Evolutionary conservation across 768 basidiomycete species (phyloP), one percentile per base, ranked within the genome.

Genomic region (Hygrocybe coccinea): DNA sequence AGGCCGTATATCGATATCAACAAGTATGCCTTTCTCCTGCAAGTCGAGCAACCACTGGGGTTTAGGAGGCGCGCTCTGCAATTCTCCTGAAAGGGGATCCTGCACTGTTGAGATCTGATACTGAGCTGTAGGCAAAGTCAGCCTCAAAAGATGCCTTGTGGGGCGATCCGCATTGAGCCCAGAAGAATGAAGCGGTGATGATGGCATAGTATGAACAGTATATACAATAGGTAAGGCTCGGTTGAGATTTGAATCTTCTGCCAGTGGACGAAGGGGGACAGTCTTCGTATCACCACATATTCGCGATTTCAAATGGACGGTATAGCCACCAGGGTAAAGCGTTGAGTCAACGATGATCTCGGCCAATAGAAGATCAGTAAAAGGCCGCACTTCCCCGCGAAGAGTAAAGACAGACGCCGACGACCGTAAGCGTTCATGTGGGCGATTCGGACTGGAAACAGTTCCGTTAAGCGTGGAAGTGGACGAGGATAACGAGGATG

Each of bases 291-390:
- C 59, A 59, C 52, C 63, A 60, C 56, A 75, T 73, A 78, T 67
- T 21, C 63, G 68, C 22, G 82, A 83, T 45, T 64, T 64, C 41
- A 84, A 63, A 2, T 65, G 58, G 24, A 89, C 74, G 24, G 78
- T 74, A 58, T 90, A 92, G n/a, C 90, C 90, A 39, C 79, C 77
- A 0, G 86, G 82, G 70, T 89, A 93, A 56, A 89, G 73, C 67
- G 86, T 87, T 53, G 88, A 84, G 70, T 94, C 91, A 24, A 92
- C 77, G 24, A 92, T 80, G 29, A 93, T 65, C 69, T 95, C 93
- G 2, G 81, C 81, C 15, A 93, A 81, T 17, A 92, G 70, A 45
- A 92, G 69, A 66, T 95, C 91, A 50, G 79, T 77, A n/a, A 76
- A 71, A 43, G 78, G 75, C 54, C 76, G 78, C 55, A 85, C 76